Conservation (phyloP, 2,329 filamentous ascomycete genomes). For the Volutella citrinella region DNA sequence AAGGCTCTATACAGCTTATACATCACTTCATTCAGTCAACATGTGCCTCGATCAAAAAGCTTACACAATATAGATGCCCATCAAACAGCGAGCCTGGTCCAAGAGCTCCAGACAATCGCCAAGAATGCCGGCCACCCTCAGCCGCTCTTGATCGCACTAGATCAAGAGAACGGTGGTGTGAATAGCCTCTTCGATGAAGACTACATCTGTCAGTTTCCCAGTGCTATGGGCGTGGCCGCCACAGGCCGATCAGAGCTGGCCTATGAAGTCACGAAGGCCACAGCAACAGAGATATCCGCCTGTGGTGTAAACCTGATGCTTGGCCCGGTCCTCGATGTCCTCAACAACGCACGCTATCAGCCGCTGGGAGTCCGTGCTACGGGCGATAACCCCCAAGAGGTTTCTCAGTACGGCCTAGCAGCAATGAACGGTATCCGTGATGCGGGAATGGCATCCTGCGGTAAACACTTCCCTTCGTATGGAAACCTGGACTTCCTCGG, state of each 20-base stretch:
- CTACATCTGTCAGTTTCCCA: slow-evolving; percentile 94
- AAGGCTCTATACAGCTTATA: no score
- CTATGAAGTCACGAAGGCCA: slow-evolving; percentile 88
- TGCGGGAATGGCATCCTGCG: slow-evolving; percentile 82
- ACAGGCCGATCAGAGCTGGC: slow-evolving; percentile 82
- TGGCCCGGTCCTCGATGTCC: slow-evolving; percentile 87
- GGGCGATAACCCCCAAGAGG: slow-evolving; percentile 92
- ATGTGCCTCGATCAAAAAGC: slow-evolving; percentile 2
- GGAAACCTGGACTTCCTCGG: slow-evolving; percentile 92
- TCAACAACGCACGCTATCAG: slow-evolving; percentile 90
- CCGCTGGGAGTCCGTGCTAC: slow-evolving; percentile 85
- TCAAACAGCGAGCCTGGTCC: slow-evolving; percentile 81
- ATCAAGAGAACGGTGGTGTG: slow-evolving; percentile 97
- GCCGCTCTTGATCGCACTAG: slow-evolving; percentile 84
- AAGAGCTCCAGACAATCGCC: slow-evolving; percentile 89
- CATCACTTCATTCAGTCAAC: no score
- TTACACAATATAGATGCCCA: slow-evolving; percentile 66
- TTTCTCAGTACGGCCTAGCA: slow-evolving; percentile 86
- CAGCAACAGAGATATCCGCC: slow-evolving; percentile 85
- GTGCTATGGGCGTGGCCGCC: slow-evolving; percentile 94
- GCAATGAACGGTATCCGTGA: slow-evolving; percentile 92
- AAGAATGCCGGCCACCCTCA: slow-evolving; percentile 86
- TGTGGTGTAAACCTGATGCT: slow-evolving; percentile 96
- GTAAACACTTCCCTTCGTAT: slow-evolving; percentile 96
- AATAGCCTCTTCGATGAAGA: slow-evolving; percentile 96